phyloP scores from a whole-genome alignment of 108 stramenopile genomes.

The Fistulifera solaris region DNA sequence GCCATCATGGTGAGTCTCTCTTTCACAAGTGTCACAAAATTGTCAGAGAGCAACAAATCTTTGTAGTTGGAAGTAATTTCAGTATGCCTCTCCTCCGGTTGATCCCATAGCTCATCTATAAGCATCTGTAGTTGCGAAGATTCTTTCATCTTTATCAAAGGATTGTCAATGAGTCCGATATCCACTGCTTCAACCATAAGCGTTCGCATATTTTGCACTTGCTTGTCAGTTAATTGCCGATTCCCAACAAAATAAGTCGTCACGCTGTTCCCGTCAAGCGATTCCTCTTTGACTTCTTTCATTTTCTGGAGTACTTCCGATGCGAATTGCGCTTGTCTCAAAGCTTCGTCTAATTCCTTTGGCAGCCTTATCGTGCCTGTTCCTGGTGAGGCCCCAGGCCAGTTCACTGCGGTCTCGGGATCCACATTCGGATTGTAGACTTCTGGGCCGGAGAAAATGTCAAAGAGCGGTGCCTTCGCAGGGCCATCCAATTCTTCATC shows the following conservation, averaged over 20 bases:
- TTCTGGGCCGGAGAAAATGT: constrained; percentile 79
- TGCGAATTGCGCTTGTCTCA: constrained; percentile 75
- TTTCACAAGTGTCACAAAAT: constrained; percentile 54
- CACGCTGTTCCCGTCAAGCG: constrained; percentile 7
- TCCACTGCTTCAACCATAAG: constrained; percentile 53
- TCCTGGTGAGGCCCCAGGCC: constrained; percentile 69
- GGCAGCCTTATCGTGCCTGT: constrained; percentile 50
- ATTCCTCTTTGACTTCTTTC: constrained; percentile 24
- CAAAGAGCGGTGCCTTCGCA: constrained; percentile 52
- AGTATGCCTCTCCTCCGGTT: constrained; percentile 70
- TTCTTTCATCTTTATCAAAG: constrained; percentile 44
- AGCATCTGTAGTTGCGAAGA: constrained; percentile 56
- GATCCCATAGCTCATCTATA: constrained; percentile 62
- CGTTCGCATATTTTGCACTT: constrained; percentile 49
- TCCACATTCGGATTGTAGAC: constrained; percentile 78
- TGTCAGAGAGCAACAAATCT: constrained; percentile 76
- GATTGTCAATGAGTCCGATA: constrained; percentile 67
- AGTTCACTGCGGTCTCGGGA: constrained; percentile 68
- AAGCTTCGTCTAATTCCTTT: constrained; percentile 49
- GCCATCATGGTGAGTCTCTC: constrained; percentile 57
- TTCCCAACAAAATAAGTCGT: constrained; percentile 49
- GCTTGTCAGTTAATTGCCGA: constrained; percentile 36
- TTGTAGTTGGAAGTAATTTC: constrained; percentile 75
- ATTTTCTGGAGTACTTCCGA: constrained; percentile 48
- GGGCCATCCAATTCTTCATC: constrained; percentile 52